Conservation (phyloP, 306 rosid genomes). For the Coriaria nepalensis region DNA sequence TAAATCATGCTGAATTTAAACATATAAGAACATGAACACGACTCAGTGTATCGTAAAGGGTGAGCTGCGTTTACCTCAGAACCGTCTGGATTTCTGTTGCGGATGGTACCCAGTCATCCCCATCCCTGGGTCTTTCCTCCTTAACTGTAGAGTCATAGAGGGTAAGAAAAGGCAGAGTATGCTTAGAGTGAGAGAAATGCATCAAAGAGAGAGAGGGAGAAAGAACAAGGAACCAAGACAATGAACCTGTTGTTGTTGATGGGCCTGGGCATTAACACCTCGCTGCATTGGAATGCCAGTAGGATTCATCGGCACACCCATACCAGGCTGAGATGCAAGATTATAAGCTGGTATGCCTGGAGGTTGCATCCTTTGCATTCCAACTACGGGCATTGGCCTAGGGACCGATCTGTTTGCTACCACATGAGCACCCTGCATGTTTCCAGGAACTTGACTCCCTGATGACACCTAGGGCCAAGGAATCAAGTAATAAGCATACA, state of each 20-base stretch:
- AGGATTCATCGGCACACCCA: conserved; percentile 77
- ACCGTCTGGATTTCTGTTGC: conserved; percentile 68
- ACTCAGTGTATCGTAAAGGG: too few relatives aligned
- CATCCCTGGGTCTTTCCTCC: conserved; percentile 65
- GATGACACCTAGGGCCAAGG: conserved; percentile 55
- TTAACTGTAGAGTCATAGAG: conserved; percentile 27
- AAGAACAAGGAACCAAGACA: neutral
- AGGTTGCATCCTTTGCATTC: conserved; percentile 73
- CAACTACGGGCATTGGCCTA: conserved; percentile 48
- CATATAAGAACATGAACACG: too few relatives aligned
- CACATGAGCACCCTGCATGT: conserved; percentile 47
- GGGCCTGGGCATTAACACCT: conserved; percentile 63
- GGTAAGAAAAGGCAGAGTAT: conserved; percentile 14
- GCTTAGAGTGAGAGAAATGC: neutral
- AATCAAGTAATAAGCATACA: conserved; percentile 3
- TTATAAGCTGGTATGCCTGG: conserved; percentile 67
- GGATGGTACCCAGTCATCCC: conserved; percentile 66
- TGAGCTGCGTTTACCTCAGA: conserved; percentile 25
- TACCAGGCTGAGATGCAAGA: conserved; percentile 71
- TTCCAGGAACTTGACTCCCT: conserved; percentile 60
- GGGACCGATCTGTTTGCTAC: conserved; percentile 47
- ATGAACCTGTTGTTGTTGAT: conserved; percentile 77
- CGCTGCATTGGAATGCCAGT: conserved; percentile 80
- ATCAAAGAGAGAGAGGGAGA: neutral
- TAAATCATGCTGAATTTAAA: too few relatives aligned